Conservation (phyloP, 1,284 basidiomycete genomes). For the Abortiporus biennis region DNA sequence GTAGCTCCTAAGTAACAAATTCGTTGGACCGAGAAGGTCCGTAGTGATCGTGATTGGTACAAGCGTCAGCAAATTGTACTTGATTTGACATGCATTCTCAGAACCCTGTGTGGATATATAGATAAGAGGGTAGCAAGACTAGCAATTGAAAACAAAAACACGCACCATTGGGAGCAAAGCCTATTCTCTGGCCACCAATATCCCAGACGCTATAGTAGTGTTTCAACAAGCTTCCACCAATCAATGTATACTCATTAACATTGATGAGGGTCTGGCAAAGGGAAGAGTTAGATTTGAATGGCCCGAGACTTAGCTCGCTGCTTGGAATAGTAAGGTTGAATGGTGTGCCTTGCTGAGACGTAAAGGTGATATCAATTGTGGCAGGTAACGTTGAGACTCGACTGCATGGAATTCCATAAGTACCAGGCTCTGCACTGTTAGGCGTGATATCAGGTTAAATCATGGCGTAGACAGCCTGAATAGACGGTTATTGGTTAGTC, state of each 20-base stretch:
- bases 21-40: too few relatives aligned
- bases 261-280: conserved; percentile 53
- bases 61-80: too few relatives aligned
- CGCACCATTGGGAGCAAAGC: conserved; percentile 38
- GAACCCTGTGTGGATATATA: too few relatives aligned
- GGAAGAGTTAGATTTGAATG: conserved; percentile 39
- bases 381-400: conserved; percentile 41
- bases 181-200: conserved; percentile 38
- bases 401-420: conserved; percentile 47
- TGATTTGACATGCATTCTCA: too few relatives aligned
- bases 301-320: conserved; percentile 48
- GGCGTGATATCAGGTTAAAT: conserved; percentile 51
- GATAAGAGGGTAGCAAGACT: too few relatives aligned
- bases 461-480: conserved; percentile 47
- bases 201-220: conserved; percentile 56
- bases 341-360: conserved; percentile 33
- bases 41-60: too few relatives aligned
- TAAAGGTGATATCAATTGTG: conserved; percentile 44
- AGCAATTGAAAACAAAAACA: too few relatives aligned
- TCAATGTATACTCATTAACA: conserved; percentile 40
- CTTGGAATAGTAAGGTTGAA: conserved; percentile 53
- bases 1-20: too few relatives aligned
- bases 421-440: conserved; percentile 41
- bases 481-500: too few relatives aligned
- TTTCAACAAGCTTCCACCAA: conserved; percentile 32